These are phyloP conservation scores for Dinochytrium kinnereticum DNA, from an alignment of 371 early-diverging fungal genomes.

Conservation along the genomic window DNA sequence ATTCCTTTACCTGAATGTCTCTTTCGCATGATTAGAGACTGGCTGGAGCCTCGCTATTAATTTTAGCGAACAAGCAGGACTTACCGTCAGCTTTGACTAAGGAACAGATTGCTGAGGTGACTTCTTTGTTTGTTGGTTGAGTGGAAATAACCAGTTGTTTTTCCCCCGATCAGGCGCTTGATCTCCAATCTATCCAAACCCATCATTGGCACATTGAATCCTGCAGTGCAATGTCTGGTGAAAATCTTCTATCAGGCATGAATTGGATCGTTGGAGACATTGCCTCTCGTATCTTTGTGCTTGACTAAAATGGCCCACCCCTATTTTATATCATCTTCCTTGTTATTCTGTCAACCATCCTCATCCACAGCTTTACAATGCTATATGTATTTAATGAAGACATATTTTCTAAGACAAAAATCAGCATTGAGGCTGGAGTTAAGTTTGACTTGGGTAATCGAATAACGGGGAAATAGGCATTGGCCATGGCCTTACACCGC, in stretches of 20 bases:
- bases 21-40: conserved; percentile 60
- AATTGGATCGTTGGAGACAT: conserved; percentile 95
- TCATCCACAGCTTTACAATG: too few relatives aligned
- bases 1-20: not conserved
- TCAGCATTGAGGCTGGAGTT: too few relatives aligned
- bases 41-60: conserved; percentile 89
- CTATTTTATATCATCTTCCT: too few relatives aligned
- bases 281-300: conserved; percentile 77
- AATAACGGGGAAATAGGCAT: not conserved
- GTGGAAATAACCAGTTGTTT: not conserved
- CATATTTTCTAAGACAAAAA: too few relatives aligned
- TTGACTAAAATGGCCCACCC: conserved; percentile 35
- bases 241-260: conserved; percentile 84
- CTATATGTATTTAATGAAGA: not conserved
- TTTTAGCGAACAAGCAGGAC: conserved; percentile 98
- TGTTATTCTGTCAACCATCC: not conserved
- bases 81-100: conserved; percentile 78
- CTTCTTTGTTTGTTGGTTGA: not conserved
- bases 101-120: conserved; percentile 73
- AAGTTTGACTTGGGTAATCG: too few relatives aligned
- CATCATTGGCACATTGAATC: conserved; percentile 92
- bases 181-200: conserved; percentile 73
- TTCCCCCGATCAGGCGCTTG: conserved; percentile 60
- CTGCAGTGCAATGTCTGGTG: conserved; percentile 92
- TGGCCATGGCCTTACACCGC: conserved; percentile 6